Conservation (phyloP, 345 rosid species). For the Citrus hindsii region DNA sequence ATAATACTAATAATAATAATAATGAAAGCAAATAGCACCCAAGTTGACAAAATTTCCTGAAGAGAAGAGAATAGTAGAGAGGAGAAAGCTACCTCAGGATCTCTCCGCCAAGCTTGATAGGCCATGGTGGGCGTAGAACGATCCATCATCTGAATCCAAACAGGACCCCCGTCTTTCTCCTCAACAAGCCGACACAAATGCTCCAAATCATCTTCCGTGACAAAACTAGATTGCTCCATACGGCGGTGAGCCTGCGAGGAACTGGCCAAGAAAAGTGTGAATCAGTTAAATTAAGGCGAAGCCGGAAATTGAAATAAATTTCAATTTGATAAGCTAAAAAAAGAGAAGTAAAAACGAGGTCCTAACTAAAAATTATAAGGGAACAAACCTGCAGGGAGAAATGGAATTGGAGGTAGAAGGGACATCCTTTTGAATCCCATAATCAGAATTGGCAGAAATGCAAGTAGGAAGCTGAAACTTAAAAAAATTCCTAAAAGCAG, state of each 20-base stretch:
- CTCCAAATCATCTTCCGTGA: conserved; percentile 63
- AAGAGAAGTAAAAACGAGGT: too few species aligned
- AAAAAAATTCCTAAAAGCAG: conserved; percentile 25
- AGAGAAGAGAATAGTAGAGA: background rate
- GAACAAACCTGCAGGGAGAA: conserved; percentile 51
- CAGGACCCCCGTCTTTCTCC: conserved; percentile 87
- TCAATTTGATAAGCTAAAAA: background rate
- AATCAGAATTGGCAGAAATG: conserved; percentile 41
- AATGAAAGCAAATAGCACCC: background rate
- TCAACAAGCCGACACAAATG: conserved; percentile 70
- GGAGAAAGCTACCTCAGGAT: conserved; percentile 54
- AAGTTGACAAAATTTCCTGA: background rate
- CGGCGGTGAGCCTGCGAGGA: conserved; percentile 21
- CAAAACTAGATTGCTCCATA: conserved; percentile 36
- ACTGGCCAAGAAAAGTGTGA: conserved; percentile 26
- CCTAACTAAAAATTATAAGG: background rate
- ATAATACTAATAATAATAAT: background rate
- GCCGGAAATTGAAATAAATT: conserved; percentile 1
- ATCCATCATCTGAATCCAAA: conserved; percentile 98
- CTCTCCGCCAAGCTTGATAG: conserved; percentile 94
- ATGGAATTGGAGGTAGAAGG: conserved; percentile 19
- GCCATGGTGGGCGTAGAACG: conserved; percentile 63
- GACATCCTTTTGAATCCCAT: conserved; percentile 16
- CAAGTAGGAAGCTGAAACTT: conserved; percentile 56
- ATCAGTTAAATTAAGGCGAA: background rate